Conservation (phyloP, 2,329 filamentous ascomycete genomes). For the Trichoderma arundinaceum region DNA sequence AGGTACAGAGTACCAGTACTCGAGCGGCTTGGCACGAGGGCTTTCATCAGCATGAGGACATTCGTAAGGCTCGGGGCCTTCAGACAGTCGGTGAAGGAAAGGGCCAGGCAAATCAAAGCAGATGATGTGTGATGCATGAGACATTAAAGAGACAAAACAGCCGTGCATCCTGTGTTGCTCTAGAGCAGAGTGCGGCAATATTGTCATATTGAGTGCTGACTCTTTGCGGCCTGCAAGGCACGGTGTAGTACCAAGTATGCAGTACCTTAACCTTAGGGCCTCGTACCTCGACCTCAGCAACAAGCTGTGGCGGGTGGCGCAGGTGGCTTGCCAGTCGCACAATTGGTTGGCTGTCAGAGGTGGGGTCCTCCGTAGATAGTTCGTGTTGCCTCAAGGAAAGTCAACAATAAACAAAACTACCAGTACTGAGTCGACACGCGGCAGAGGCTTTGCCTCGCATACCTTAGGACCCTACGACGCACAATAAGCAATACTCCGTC, state of each 20-base stretch:
- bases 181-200: neutral
- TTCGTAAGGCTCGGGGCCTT: neutral
- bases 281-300: neutral
- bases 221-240: neutral
- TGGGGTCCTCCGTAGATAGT: conserved; percentile 14
- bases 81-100: neutral
- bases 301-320: conserved; percentile 18
- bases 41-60: neutral
- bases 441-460: conserved; percentile 26
- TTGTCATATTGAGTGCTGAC: too few relatives aligned
- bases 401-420: conserved; percentile 28
- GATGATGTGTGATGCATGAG: neutral
- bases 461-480: neutral
- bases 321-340: neutral
- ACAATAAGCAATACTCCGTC: neutral
- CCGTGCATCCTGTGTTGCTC: neutral
- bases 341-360: conserved; percentile 4
- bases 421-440: conserved; percentile 15
- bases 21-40: neutral
- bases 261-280: neutral
- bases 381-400: conserved; percentile 19
- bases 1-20: neutral
- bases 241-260: neutral
- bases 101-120: neutral
- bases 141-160: neutral